Conservation (phyloP, 495 filamentous ascomycete genomes). For the Podospora comata region DNA sequence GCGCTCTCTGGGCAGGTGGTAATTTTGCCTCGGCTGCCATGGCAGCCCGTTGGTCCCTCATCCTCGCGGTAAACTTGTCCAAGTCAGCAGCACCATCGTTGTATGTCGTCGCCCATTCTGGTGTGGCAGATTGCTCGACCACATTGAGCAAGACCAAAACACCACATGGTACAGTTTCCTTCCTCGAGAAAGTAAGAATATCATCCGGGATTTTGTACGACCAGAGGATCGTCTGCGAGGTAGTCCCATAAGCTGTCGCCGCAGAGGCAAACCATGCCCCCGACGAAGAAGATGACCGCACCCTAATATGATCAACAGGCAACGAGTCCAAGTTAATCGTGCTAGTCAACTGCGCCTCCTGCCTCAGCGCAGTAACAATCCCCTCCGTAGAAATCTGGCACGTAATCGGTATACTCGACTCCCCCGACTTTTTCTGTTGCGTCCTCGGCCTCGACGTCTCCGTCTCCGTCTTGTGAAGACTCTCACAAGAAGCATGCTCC, state of each 20-base stretch:
- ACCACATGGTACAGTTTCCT: conserved; percentile 59
- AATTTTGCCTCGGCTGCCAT: conserved; percentile 47
- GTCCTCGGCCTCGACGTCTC: conserved; percentile 35
- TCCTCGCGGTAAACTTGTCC: conserved; percentile 37
- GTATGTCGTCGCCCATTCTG: conserved; percentile 53
- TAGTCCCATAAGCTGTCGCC: conserved; percentile 53
- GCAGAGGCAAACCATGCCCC: conserved; percentile 59
- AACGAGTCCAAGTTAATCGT: conserved; percentile 36
- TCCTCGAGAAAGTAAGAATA: conserved; percentile 49
- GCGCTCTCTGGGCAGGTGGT: conserved; percentile 43
- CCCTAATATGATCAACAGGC: conserved; percentile 42
- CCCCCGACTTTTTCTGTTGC: conserved; percentile 11
- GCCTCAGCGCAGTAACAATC: conserved; percentile 39
- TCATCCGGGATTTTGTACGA: conserved; percentile 57
- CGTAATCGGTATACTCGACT: conserved; percentile 33
- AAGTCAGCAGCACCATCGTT: conserved; percentile 38
- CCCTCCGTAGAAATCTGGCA: conserved; percentile 46
- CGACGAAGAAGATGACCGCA: conserved; percentile 30
- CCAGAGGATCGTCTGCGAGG: conserved; percentile 55
- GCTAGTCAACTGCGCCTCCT: conserved; percentile 29
- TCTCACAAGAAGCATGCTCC: conserved; percentile 14
- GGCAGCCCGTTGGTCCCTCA: conserved; percentile 40
- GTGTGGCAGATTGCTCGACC: conserved; percentile 51
- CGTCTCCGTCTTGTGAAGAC: conserved; percentile 33
- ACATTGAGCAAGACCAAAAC: conserved; percentile 55